These are phyloP conservation scores for Chytriomyces sp. DNA, from an alignment of 192 early-diverging fungal genomes.

Conservation along the genomic window DNA sequence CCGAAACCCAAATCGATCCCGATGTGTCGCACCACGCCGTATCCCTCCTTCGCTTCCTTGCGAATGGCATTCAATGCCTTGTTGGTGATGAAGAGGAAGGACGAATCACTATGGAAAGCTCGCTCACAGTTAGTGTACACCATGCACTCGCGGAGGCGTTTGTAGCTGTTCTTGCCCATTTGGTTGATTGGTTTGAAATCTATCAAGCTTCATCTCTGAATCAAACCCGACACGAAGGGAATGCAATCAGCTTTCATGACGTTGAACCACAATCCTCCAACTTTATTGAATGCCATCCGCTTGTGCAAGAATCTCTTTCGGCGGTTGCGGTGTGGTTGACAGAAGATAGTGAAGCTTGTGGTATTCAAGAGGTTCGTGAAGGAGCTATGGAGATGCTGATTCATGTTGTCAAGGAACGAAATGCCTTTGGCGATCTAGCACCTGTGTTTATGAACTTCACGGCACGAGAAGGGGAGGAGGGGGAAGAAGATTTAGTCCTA, in stretches of 20 bases:
- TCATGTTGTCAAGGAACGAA: background rate
- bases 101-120: background rate
- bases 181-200: constrained; percentile 14
- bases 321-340: constrained; percentile 14
- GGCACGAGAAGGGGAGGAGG: background rate
- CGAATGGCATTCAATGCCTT: constrained; percentile 22
- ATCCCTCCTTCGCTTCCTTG: constrained; percentile 9
- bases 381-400: constrained; percentile 23
- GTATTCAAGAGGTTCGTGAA: background rate
- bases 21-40: background rate
- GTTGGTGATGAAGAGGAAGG: background rate
- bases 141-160: constrained; percentile 28
- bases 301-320: background rate
- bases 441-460: constrained; percentile 16
- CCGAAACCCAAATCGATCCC: background rate
- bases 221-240: background rate
- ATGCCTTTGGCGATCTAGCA: constrained; percentile 6
- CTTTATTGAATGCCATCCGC: background rate
- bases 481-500: background rate
- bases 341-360: constrained; percentile 11
- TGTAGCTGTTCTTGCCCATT: constrained; percentile 23
- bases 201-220: background rate
- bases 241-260: background rate
- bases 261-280: background rate
- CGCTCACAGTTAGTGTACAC: constrained; percentile 18